Evolutionary conservation across 2,329 filamentous ascomycete species (phyloP).

Genomic region (Claviceps sp.): DNA sequence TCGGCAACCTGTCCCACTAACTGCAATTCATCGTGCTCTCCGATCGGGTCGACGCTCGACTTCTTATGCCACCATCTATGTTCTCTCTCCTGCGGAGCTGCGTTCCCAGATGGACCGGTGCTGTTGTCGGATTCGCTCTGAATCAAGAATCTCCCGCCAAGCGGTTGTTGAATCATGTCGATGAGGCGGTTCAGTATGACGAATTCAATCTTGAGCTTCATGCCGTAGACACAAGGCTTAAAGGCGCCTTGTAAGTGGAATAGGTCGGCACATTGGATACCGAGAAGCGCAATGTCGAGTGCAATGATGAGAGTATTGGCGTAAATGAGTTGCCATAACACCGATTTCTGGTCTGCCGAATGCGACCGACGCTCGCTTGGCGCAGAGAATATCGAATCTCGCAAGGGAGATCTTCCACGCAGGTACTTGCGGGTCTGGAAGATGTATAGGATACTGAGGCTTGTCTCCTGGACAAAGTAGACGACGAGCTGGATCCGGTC

Average conservation of each 20-base stretch:
- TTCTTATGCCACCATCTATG: neutral
- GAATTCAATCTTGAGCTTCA: conserved; percentile 28
- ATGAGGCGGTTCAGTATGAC: conserved; percentile 26
- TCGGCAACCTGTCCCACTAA: neutral
- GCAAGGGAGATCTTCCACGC: conserved; percentile 5
- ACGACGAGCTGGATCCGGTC: conserved; percentile 40
- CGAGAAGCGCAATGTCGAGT: conserved; percentile 29
- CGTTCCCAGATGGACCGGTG: neutral
- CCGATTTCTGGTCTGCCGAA: conserved; percentile 10
- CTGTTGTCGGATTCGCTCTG: neutral
- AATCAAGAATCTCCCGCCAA: neutral
- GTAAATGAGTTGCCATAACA: conserved; percentile 25
- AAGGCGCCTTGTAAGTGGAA: conserved; percentile 24
- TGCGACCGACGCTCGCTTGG: conserved; percentile 10
- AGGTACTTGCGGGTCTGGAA: conserved; percentile 9
- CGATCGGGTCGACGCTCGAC: neutral
- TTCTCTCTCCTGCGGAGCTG: neutral
- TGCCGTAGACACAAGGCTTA: conserved; percentile 24
- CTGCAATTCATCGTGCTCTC: neutral
- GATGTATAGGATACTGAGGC: conserved; percentile 38
- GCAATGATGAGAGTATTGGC: conserved; percentile 32
- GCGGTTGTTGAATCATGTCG: conserved; percentile 11
- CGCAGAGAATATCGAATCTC: conserved; percentile 23
- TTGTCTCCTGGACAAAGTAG: conserved; percentile 38
- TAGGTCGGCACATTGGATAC: conserved; percentile 22